Percentiles rank a stretch among this genome's conserved stretches.
phyloP scores from a whole-genome alignment of 2,329 filamentous ascomycete species.

The Metarhizium album region DNA sequence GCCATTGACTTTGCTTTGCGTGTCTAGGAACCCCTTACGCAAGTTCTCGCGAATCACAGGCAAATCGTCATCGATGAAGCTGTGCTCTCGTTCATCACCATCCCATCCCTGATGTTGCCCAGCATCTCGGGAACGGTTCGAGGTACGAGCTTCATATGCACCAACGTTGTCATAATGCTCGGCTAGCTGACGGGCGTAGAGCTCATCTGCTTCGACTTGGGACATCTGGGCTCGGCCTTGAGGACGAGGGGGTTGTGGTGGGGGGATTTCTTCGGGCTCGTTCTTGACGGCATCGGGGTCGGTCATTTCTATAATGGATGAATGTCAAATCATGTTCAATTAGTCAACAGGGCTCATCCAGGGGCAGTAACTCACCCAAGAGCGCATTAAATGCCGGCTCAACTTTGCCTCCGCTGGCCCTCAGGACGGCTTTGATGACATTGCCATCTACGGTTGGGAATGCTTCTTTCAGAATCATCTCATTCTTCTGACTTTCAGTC shows the following conservation, averaged over 20 bases:
- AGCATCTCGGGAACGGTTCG: slow-evolving; percentile 30
- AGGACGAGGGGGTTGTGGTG: slow-evolving; percentile 75
- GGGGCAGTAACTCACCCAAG: slow-evolving; percentile 46
- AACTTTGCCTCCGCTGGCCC: slow-evolving; percentile 75
- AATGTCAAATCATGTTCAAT: neutral
- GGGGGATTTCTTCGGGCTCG: slow-evolving; percentile 45
- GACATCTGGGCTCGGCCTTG: slow-evolving; percentile 51
- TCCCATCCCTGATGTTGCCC: slow-evolving; percentile 26
- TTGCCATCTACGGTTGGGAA: slow-evolving; percentile 74
- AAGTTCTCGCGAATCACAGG: slow-evolving; percentile 89
- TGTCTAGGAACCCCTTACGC: slow-evolving; percentile 88
- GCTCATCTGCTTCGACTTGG: slow-evolving; percentile 83
- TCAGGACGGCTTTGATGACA: slow-evolving; percentile 79
- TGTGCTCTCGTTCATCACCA: slow-evolving; percentile 64
- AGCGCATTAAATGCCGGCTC: slow-evolving; percentile 95
- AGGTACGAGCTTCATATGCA: slow-evolving; percentile 46
- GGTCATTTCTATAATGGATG: slow-evolving; percentile 54
- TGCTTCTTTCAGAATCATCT: slow-evolving; percentile 82
- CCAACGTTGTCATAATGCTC: slow-evolving; percentile 70
- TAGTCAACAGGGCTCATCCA: neutral
- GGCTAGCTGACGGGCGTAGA: slow-evolving; percentile 84
- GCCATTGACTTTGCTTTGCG: slow-evolving; percentile 81
- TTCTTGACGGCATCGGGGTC: slow-evolving; percentile 57
- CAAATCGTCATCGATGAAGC: slow-evolving; percentile 92
- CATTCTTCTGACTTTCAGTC: slow-evolving; percentile 73